These are phyloP conservation scores for Fragaria iinumae DNA, from an alignment of 306 rosid species.

Conservation along the genomic window DNA sequence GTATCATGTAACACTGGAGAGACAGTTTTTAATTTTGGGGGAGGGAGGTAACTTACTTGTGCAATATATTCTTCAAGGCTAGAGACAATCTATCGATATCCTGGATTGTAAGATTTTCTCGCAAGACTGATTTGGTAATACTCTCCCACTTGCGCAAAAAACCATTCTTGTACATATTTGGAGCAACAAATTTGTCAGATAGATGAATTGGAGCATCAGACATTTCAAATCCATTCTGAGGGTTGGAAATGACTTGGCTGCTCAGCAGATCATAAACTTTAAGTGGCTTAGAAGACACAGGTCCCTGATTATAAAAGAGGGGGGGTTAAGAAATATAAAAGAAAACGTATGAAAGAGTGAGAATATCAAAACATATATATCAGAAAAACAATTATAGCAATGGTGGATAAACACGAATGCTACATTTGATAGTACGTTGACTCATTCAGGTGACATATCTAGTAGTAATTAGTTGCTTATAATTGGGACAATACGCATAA, in stretches of 20 bases:
- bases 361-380: not conserved
- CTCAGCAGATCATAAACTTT: conserved; percentile 58
- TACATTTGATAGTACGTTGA: not conserved
- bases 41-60: conserved; percentile 51
- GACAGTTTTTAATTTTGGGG: not conserved
- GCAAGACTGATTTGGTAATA: conserved; percentile 35
- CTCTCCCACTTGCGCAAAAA: conserved; percentile 39
- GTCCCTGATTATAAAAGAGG: conserved; percentile 42
- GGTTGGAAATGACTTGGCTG: conserved; percentile 35
- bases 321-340: conserved; percentile 11
- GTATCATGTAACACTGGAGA: not conserved
- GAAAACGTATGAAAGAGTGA: conserved; percentile 2
- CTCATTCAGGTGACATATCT: not conserved
- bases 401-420: not conserved
- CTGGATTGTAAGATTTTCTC: conserved; percentile 36
- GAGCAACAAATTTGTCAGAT: conserved; percentile 44
- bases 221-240: conserved; percentile 21
- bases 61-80: conserved; percentile 48
- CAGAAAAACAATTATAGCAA: not conserved
- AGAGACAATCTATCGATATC: conserved; percentile 53
- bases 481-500: not conserved
- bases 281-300: conserved; percentile 49
- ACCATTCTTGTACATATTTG: conserved; percentile 37
- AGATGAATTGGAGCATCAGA: conserved; percentile 28
- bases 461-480: not conserved